phyloP scores from a whole-genome alignment of 768 basidiomycete genomes.

The Leccinum boreale region DNA sequence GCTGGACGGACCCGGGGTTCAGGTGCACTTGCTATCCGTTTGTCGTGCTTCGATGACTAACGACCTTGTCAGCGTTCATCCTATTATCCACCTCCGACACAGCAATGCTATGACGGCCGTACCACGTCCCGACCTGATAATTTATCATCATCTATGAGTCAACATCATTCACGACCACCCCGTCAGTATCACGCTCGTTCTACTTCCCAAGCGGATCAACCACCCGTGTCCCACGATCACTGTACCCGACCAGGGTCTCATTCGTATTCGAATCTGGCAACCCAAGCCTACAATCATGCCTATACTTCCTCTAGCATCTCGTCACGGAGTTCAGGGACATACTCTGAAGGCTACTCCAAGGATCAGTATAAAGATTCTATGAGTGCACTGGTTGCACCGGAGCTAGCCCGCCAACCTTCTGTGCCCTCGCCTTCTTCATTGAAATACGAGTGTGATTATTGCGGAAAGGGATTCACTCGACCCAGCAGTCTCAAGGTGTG shows the following conservation, averaged over 20 bases:
- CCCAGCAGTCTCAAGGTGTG: conserved; percentile 79
- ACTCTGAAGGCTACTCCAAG: conserved; percentile 13
- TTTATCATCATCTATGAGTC: conserved; percentile 21
- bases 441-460: conserved; percentile 77
- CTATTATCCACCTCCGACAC: conserved; percentile 22
- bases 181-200: conserved; percentile 25
- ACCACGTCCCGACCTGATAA: conserved; percentile 19
- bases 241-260: conserved; percentile 21
- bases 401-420: conserved; percentile 16
- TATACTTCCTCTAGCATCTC: conserved; percentile 12
- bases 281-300: conserved; percentile 20
- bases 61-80: conserved; percentile 19
- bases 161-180: conserved; percentile 21
- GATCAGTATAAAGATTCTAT: conserved; percentile 13
- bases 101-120: conserved; percentile 28
- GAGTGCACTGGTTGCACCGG: conserved; percentile 8
- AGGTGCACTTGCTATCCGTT: conserved; percentile 19
- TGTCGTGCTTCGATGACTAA: conserved; percentile 2
- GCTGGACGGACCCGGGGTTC: conserved; percentile 29
- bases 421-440: conserved; percentile 32
- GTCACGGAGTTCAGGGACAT: conserved; percentile 21
- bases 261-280: conserved; percentile 21
- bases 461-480: conserved; percentile 77
- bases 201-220: conserved; percentile 28
- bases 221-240: conserved; percentile 29